Base-by-base conservation (phyloP, 345 rosid species). In the Orychophragmus violaceus region DNA sequence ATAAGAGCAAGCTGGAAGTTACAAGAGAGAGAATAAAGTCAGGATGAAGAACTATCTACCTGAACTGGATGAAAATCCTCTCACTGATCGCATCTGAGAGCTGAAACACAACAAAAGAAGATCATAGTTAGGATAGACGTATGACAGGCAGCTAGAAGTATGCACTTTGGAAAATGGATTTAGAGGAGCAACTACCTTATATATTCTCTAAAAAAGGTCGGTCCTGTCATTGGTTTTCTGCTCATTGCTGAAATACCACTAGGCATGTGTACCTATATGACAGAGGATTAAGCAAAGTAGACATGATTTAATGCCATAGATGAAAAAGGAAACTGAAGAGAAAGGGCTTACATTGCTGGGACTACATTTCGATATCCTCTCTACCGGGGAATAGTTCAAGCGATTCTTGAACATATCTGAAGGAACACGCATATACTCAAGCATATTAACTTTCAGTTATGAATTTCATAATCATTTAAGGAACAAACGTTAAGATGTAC, bases 21-120 rank as follows among this genome's bases (percentile, higher is more conserved):
- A 19, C 3, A 46, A 64, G 42, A 46, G 14, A 18, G 27, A 46
- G 19, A 22, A 8, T 12, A 42, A 62, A 42, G 39, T 17, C 2
- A 0, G 19, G 48, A 62, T 44, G 57, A 54, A 23, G 24, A 63
- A 10, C 39, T 44, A 54, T 28, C 9, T 63, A 89, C 96, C 96
- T 74, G 98, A 82, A 67, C 79, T 80, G 33, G 98, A 83, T 57
- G 98, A 77, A 79, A 79, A 89, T 50, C 82, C 90, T 79, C 95
- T 87, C 50, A 58, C 81, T 69, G 70, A 72, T 19, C 63, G 78
- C 60, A 61, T 62, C 64, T 76, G 80, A 49, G 84, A 79, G 70
- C 98, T 89, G 82, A 66, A 36, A 72, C n/a, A 3, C 71, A 64
- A 29, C 46, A 58, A 58, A 65, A 6, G 27, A 29, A 50, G 71